Base-by-base conservation (phyloP, 202 grass and related monocot genomes). In the Carex sylvatica region DNA sequence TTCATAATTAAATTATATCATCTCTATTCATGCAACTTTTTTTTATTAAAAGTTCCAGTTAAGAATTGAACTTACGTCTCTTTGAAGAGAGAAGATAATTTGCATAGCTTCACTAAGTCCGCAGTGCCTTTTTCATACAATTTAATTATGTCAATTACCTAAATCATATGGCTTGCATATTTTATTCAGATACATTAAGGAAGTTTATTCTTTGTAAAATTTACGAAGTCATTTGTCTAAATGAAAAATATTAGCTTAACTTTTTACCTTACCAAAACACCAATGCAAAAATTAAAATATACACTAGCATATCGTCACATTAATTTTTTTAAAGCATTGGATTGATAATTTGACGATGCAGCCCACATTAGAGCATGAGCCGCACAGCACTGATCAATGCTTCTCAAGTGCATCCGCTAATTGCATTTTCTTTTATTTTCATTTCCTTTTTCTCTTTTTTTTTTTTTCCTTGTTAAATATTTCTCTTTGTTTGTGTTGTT, bases 341-440 rank as follows among this genome's bases (percentile, higher is more conserved):
- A 62, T 61, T 79, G n/a, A 36, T 79, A 42, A 77, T 51, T 55
- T 53, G 44, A 79, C 9, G 6, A 79, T 62, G 72, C 28, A 60
- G 55, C 13, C 20, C 33, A 6, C 22, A 26, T 59, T 81, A 61
- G 10, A 49, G 30, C 20, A 28, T 80, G 58, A 63, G 60, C 79
- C 79, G 38, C 59, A 67, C 56, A 79, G 63, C 35, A 46, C 5
- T 65, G 35, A 19, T 2, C 15, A 68, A 33, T 82, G 58, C 79
- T 52, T 82, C 62, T 82, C 42, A 67, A 68, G 20, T 82, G 40
- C 12, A 51, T 82, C 79, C 79, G 68, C 61, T 66, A 82, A 64
- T 35, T 30, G 13, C 12, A 3, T 76, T 76, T 76, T 42, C 36
- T 36, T 42, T 69, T 65, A 4, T 10, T 1, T 33, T 65, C 11